A percentile compares a stretch with the other conserved stretches of the same genome.
These are phyloP conservation scores for Murraya paniculata DNA, from an alignment of 345 rosid genomes.

Conservation along the genomic window DNA sequence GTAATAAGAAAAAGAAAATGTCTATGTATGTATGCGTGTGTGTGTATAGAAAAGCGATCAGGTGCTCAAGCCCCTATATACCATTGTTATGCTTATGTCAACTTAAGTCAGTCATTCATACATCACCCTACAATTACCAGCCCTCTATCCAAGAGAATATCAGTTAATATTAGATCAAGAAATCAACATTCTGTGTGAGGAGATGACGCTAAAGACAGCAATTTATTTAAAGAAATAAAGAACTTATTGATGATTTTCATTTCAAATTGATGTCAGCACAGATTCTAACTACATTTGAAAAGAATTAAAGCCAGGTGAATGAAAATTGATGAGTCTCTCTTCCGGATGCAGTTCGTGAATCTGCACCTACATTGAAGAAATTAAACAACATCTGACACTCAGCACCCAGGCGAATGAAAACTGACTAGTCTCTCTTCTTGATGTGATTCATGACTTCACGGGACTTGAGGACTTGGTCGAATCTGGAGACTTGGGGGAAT, in stretches of 20 bases:
- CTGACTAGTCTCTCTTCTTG: background rate
- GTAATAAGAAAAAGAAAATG: conserved; percentile 7
- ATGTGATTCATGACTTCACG: conserved; percentile 7
- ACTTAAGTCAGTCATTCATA: background rate
- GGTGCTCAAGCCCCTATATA: background rate
- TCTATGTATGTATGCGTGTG: accelerated
- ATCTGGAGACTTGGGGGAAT: background rate
- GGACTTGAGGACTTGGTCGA: background rate
- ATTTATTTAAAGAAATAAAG: background rate
- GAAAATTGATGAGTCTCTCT: background rate
- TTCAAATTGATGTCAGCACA: background rate
- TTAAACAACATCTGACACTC: background rate
- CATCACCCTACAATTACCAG: conserved; percentile 1
- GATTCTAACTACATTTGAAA: background rate
- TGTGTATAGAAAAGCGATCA: too few relatives aligned
- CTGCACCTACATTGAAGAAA: background rate
- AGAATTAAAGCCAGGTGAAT: background rate
- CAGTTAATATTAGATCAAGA: background rate
- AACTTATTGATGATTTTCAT: background rate
- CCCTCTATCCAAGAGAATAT: background rate
- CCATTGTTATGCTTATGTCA: background rate
- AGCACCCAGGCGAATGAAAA: background rate
- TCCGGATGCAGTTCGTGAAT: too few relatives aligned
- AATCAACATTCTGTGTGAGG: background rate
- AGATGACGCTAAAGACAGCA: background rate